A percentile compares a stretch with the other conserved stretches of the same genome.
Conservation (phyloP, 164 flowering plant genomes). For the Vitis riparia region DNA sequence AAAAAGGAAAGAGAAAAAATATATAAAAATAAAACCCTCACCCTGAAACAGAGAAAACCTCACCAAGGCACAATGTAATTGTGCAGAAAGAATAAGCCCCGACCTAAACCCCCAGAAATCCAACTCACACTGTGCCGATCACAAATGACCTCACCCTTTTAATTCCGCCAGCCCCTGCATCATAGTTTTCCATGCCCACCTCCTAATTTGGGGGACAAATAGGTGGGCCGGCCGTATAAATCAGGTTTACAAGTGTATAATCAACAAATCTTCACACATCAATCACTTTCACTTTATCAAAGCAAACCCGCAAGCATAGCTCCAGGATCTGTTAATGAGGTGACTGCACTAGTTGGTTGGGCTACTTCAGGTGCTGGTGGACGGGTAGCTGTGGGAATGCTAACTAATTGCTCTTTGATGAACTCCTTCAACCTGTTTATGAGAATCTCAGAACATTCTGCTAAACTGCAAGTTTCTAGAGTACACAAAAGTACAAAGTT, state of each 20-base stretch:
- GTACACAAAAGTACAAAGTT: not conserved
- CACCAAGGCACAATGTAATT: conserved; percentile 28
- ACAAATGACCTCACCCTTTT: conserved; percentile 22
- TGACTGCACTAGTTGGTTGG: conserved; percentile 39
- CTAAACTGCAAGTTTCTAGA: not conserved
- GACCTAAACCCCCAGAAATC: conserved; percentile 17
- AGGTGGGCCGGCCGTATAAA: conserved; percentile 33
- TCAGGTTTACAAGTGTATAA: conserved; percentile 35
- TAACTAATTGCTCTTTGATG: conserved; percentile 81
- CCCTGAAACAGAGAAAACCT: conserved; percentile 22
- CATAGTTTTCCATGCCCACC: conserved; percentile 25
- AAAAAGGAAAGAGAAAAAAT: conserved; percentile 14
- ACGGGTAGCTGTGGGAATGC: conserved; percentile 52
- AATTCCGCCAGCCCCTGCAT: conserved; percentile 70
- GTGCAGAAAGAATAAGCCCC: conserved; percentile 54
- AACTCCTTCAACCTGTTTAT: conserved; percentile 88
- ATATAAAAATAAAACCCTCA: conserved; percentile 10
- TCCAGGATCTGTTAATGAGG: conserved; percentile 69
- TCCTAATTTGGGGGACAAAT: conserved; percentile 20
- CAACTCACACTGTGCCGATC: conserved; percentile 33
- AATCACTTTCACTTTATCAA: conserved; percentile 24
- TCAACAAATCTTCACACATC: conserved; percentile 41
- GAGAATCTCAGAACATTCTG: conserved; percentile 12
- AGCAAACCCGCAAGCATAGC: conserved; percentile 89
- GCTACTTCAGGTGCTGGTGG: conserved; percentile 39